Conservation (phyloP, 345 rosid genomes). For the Populus simonii region DNA sequence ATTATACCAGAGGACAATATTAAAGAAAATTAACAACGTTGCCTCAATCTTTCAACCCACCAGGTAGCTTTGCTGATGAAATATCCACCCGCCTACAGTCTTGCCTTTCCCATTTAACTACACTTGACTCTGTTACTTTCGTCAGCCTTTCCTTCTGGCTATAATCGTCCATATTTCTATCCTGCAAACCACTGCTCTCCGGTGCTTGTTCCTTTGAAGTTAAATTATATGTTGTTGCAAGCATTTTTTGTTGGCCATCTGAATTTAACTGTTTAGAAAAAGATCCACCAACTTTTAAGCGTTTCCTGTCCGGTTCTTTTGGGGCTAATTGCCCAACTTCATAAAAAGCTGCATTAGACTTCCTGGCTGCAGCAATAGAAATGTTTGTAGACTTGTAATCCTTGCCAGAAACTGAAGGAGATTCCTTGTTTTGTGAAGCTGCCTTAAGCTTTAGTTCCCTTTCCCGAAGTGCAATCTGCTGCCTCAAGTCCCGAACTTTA, state of each 20-base stretch:
- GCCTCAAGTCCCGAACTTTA: conserved; percentile 76
- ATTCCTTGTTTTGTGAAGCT: conserved; percentile 56
- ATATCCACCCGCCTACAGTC: conserved; percentile 35
- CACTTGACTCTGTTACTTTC: conserved; percentile 33
- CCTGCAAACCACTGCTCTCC: conserved; percentile 24
- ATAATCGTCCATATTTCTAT: conserved; percentile 21
- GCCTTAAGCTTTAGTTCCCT: conserved; percentile 72
- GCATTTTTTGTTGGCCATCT: conserved; percentile 27
- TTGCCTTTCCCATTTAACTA: conserved; percentile 31
- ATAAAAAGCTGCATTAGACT: conserved; percentile 31
- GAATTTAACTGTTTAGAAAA: conserved; percentile 36
- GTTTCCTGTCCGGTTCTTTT: conserved; percentile 67
- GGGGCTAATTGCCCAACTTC: conserved; percentile 37
- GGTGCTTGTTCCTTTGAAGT: conserved; percentile 27
- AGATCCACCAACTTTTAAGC: conserved; percentile 42
- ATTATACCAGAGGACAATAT: not conserved
- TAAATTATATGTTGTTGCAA: conserved; percentile 28
- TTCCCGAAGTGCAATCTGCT: conserved; percentile 90
- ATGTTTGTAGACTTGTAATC: conserved; percentile 22
- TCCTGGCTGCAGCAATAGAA: conserved; percentile 36
- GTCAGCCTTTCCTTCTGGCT: conserved; percentile 28
- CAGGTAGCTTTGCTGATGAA: conserved; percentile 31
- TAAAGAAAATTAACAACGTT: not conserved
- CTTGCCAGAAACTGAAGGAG: conserved; percentile 27
- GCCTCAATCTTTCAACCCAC: conserved; percentile 31